A percentile compares a stretch with the other conserved stretches of the same genome.
phyloP scores from a whole-genome alignment of 1,284 basidiomycete genomes.

The Trametes polyzona region DNA sequence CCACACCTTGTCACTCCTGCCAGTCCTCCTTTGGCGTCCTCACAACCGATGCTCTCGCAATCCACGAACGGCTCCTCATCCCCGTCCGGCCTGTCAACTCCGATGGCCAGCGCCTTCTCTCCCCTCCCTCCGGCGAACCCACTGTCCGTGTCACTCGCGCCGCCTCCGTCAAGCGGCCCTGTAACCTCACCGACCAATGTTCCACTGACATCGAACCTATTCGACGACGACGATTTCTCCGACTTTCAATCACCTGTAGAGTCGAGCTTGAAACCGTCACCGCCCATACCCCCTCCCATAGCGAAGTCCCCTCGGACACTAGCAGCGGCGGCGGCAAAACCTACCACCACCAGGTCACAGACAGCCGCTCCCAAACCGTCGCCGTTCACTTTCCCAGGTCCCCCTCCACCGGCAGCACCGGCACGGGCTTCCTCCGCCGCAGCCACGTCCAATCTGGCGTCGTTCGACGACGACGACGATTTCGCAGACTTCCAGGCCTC shows the following conservation, averaged over 20 bases:
- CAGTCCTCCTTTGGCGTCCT: slow-evolving; percentile 14
- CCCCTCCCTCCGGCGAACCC: background rate
- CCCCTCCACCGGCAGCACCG: background rate
- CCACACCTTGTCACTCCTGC: slow-evolving; percentile 13
- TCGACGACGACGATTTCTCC: slow-evolving; percentile 37
- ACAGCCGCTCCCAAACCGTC: slow-evolving; percentile 9
- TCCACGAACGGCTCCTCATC: background rate
- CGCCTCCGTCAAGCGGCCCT: background rate
- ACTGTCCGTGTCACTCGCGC: background rate
- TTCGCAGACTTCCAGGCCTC: slow-evolving; percentile 31
- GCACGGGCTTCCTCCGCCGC: background rate
- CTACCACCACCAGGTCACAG: background rate
- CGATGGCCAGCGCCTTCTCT: slow-evolving; percentile 14
- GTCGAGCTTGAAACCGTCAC: background rate
- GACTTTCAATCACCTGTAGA: slow-evolving; percentile 35
- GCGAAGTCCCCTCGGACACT: slow-evolving; percentile 20
- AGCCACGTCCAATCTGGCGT: background rate
- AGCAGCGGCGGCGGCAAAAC: background rate
- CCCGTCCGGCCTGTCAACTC: slow-evolving; percentile 1
- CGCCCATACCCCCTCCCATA: slow-evolving; percentile 15
- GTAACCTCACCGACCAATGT: background rate
- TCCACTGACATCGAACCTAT: slow-evolving; percentile 14
- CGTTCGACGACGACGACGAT: slow-evolving; percentile 29
- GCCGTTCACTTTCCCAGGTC: slow-evolving; percentile 5
- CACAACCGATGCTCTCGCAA: slow-evolving; percentile 3